phyloP scores from a whole-genome alignment of 129 eudicot species.

The Artemisia tridentata region DNA sequence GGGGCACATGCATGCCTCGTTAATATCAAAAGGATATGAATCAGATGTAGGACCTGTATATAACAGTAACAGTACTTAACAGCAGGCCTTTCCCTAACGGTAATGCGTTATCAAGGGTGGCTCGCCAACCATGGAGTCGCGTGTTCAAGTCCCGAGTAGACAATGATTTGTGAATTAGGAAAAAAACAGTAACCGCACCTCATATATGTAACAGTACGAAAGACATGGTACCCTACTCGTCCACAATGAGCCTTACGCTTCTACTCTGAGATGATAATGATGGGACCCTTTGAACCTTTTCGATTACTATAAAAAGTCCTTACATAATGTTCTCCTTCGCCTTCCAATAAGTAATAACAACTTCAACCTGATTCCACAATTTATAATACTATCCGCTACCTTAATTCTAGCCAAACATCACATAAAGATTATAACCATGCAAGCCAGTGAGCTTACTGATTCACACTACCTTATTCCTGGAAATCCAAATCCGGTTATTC shows the following conservation, averaged over 20 bases:
- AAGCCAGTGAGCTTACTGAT: constrained; percentile 58
- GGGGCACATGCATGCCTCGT: constrained; percentile 26
- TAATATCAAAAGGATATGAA: constrained; percentile 9
- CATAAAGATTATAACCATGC: constrained; percentile 51
- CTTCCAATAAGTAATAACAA: constrained; percentile 28
- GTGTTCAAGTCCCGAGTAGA: too few relatives aligned
- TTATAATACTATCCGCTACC: constrained; percentile 7
- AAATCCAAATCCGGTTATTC: constrained; percentile 44
- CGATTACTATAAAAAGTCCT: constrained; percentile 63
- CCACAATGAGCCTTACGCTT: constrained; percentile 17
- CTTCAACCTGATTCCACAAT: constrained; percentile 9
- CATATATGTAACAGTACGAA: background rate
- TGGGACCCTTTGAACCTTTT: constrained; percentile 54
- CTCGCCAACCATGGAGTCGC: too few relatives aligned
- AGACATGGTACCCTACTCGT: constrained; percentile 20
- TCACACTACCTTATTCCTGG: constrained; percentile 51
- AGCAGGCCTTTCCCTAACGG: background rate
- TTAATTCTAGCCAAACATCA: constrained; percentile 12
- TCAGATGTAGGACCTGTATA: background rate
- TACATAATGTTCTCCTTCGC: constrained; percentile 50
- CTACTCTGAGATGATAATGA: constrained; percentile 24
- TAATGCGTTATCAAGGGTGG: too few relatives aligned
- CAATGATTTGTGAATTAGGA: background rate
- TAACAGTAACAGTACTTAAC: background rate
- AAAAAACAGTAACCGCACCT: constrained; percentile 19